A percentile compares a stretch with the other conserved stretches of the same genome.
phyloP scores from a whole-genome alignment of 768 basidiomycete species.

The Clitopilus passeckerianus region DNA sequence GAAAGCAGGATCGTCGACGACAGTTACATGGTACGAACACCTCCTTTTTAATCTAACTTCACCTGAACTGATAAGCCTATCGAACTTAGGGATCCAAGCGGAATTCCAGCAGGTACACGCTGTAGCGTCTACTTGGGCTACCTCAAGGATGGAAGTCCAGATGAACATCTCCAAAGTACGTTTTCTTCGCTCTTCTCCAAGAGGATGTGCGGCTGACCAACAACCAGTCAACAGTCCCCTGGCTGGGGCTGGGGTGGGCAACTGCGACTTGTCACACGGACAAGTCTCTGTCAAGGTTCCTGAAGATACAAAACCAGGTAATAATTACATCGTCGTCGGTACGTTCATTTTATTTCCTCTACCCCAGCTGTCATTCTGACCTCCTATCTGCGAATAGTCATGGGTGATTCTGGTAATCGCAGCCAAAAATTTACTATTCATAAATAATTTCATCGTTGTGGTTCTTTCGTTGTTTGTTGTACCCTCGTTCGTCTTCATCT shows the following conservation, averaged over 20 bases:
- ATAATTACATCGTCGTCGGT: slow-evolving; percentile 49
- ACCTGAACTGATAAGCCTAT: slow-evolving; percentile 1
- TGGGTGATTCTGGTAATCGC: slow-evolving; percentile 56
- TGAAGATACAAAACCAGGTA: slow-evolving; percentile 17
- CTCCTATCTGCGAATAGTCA: slow-evolving; percentile 25
- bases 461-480: no score
- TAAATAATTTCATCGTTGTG: background rate
- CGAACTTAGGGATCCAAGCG: slow-evolving; percentile 33
- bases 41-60: slow-evolving; percentile 7
- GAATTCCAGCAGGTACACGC: slow-evolving; percentile 29
- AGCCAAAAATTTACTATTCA: slow-evolving; percentile 45
- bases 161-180: slow-evolving; percentile 47
- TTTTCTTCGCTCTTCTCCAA: slow-evolving; percentile 3
- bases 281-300: slow-evolving; percentile 39
- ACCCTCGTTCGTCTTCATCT: no score
- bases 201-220: background rate
- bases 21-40: slow-evolving; percentile 39
- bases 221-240: slow-evolving; percentile 41
- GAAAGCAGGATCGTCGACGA: slow-evolving; percentile 28
- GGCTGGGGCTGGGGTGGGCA: slow-evolving; percentile 20
- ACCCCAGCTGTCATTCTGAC: background rate
- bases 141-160: slow-evolving; percentile 25
- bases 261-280: slow-evolving; percentile 40
- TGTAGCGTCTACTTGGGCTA: slow-evolving; percentile 43
- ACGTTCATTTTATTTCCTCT: slow-evolving; percentile 17